Evolutionary conservation across 495 filamentous ascomycete genomes (phyloP), one percentile per base, ranked within the genome.

Genomic region (Lophium mytilinum): DNA sequence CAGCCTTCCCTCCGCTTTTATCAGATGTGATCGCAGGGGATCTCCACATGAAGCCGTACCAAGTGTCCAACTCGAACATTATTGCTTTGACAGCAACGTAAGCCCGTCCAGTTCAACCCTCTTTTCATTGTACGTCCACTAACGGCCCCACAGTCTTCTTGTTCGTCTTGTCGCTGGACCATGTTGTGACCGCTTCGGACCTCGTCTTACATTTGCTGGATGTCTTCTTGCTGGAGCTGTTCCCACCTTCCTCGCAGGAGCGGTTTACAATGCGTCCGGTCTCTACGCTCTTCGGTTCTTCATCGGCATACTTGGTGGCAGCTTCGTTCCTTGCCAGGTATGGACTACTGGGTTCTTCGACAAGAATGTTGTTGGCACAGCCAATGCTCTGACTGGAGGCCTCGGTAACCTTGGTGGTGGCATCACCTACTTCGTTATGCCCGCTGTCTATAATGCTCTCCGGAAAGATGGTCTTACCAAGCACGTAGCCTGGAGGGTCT

Each of bases 281-380:
- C 78, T 96, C 21, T 82, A 90, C 51, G 78, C 84, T 12, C 75
- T 91, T 51, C 84, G 92, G 35, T 95, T 96, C 75, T 96, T 96
- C 72, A 79, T 96, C 52, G 92, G 92, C 37, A 95, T 97, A 53
- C 79, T 97, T 1, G 92, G 92, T 34, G 92, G 86, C 0, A 80
- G 80, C 5, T 97, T 97, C 60, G 91, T 97, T 3, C 92, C 92
- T 1, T 96, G 92, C 69, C 92, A 95, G 63, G 92, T 96, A 8
- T 97, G 92, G 91, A 88, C 85, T 33, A 96, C 92, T 0, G 90
- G 87, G 1, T 96, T 92, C 76, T 95, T 93, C 65, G 92, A 97
- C 74, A 96, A 95, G 76, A 94, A 89, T 66, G 81, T 96, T 15
- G 88, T 97, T 19, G 92, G 92, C 36, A 88, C 88, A 4, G 89